phyloP scores from a whole-genome alignment of 73 alveolate species.

The Paramecium biaurelia region DNA sequence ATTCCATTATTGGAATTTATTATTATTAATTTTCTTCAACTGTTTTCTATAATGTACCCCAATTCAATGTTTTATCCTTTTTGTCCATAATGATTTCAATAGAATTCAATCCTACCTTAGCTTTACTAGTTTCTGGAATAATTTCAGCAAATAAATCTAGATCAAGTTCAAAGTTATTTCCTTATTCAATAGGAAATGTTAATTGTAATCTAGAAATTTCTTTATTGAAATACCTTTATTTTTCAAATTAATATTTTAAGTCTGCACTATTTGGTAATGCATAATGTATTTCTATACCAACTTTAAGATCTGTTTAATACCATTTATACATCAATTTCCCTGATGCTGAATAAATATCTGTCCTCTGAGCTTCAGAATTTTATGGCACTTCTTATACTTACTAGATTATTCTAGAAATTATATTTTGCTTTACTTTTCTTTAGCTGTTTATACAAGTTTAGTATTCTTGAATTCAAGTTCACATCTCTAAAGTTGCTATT shows the following conservation, averaged over 20 bases:
- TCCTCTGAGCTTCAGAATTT: not conserved
- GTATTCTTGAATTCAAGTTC: not conserved
- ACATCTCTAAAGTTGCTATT: not conserved
- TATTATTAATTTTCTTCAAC: not conserved
- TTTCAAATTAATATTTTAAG: constrained; percentile 52
- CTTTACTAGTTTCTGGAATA: constrained; percentile 44
- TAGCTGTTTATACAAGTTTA: not conserved
- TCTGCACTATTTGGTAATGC: constrained; percentile 36
- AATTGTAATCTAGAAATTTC: not conserved
- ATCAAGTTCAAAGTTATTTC: constrained; percentile 22
- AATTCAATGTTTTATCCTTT: constrained; percentile 31
- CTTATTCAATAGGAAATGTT: constrained; percentile 55
- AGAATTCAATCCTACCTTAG: constrained; percentile 38
- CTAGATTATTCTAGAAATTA: not conserved
- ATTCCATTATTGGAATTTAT: constrained; percentile 29
- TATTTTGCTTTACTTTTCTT: not conserved
- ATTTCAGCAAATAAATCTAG: constrained; percentile 60
- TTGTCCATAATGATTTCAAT: constrained; percentile 64
- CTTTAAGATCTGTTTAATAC: constrained; percentile 49
- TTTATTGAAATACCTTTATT: not conserved
- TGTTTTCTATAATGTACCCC: not conserved
- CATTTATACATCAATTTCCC: constrained; percentile 58
- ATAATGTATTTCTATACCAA: constrained; percentile 62
- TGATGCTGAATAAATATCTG: constrained; percentile 35
- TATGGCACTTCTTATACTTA: not conserved